Evolutionary conservation across 768 basidiomycete species (phyloP).

Genomic region (Suillus hirtellus): DNA sequence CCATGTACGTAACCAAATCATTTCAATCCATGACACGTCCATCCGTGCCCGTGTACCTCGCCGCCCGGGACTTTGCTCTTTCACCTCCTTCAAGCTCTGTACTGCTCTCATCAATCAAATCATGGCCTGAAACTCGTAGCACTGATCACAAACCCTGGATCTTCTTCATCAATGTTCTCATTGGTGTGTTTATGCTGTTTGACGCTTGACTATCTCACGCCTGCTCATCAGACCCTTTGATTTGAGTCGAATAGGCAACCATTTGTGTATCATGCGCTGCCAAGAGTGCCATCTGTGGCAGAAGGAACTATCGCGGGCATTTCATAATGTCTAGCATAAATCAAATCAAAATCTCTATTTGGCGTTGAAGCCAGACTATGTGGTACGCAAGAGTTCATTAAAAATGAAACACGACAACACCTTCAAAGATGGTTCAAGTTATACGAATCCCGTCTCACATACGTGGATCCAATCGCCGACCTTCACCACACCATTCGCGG

Average conservation of each 20-base stretch:
- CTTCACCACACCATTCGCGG: slow-evolving; percentile 47
- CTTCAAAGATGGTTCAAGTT: not conserved
- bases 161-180: not conserved
- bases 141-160: not conserved
- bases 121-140: not conserved
- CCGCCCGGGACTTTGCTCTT: not conserved
- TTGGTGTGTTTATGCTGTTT: not conserved
- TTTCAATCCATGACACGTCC: slow-evolving; percentile 1
- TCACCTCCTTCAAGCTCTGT: not conserved
- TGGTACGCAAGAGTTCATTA: not conserved
- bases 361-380: slow-evolving; percentile 1
- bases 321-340: not conserved
- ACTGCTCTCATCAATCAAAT: not conserved
- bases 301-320: not conserved
- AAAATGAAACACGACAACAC: not conserved
- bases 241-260: not conserved
- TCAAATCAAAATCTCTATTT: not conserved
- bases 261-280: not conserved
- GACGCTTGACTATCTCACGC: not conserved
- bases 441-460: slow-evolving; percentile 39
- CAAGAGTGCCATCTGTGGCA: no score
- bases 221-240: slow-evolving; percentile 9
- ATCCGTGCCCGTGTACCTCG: slow-evolving; percentile 10
- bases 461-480: slow-evolving; percentile 66
- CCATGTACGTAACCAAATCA: slow-evolving; percentile 5